phyloP scores from a whole-genome alignment of 179 eudicot genomes.

The Drosera spatulata region DNA sequence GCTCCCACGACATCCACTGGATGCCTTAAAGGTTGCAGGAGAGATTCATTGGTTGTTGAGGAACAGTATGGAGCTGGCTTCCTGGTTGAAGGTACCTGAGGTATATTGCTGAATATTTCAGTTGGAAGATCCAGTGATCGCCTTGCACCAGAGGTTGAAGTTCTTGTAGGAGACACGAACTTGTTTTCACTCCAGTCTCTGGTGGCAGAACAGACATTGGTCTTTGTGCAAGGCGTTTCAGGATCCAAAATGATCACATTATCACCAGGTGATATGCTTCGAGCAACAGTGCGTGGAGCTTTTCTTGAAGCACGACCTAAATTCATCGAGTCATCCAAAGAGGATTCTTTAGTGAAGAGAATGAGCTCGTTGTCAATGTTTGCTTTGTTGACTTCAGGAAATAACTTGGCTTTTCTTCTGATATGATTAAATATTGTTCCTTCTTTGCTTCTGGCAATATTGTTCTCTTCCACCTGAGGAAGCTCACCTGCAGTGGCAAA shows the following conservation, averaged over 20 bases:
- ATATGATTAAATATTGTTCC: slow-evolving; percentile 41
- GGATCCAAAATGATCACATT: slow-evolving; percentile 7
- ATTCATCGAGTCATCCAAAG: neutral
- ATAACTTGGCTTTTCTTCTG: slow-evolving; percentile 44
- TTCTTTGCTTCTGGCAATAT: slow-evolving; percentile 20
- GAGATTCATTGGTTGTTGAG: slow-evolving; percentile 6
- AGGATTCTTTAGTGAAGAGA: slow-evolving; percentile 9
- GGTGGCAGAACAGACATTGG: slow-evolving; percentile 1
- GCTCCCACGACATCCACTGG: slow-evolving; percentile 11
- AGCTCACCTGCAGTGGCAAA: neutral
- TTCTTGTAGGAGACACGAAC: slow-evolving; percentile 7
- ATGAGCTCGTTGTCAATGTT: slow-evolving; percentile 13
- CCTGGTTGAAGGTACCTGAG: neutral
- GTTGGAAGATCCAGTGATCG: slow-evolving; percentile 26
- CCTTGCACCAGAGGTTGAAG: neutral
- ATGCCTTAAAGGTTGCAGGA: slow-evolving; percentile 13
- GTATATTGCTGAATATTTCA: slow-evolving; percentile 8
- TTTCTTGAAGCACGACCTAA: slow-evolving; percentile 4
- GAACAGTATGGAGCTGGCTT: slow-evolving; percentile 3
- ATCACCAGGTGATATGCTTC: slow-evolving; percentile 4
- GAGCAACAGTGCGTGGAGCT: neutral
- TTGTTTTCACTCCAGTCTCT: slow-evolving; percentile 11
- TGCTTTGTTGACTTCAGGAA: slow-evolving; percentile 27
- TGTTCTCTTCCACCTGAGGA: slow-evolving; percentile 1
- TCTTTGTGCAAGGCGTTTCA: slow-evolving; percentile 10